Evolutionary conservation across 1,284 basidiomycete genomes (phyloP).

Genomic region (Trichosporon ovoides): DNA sequence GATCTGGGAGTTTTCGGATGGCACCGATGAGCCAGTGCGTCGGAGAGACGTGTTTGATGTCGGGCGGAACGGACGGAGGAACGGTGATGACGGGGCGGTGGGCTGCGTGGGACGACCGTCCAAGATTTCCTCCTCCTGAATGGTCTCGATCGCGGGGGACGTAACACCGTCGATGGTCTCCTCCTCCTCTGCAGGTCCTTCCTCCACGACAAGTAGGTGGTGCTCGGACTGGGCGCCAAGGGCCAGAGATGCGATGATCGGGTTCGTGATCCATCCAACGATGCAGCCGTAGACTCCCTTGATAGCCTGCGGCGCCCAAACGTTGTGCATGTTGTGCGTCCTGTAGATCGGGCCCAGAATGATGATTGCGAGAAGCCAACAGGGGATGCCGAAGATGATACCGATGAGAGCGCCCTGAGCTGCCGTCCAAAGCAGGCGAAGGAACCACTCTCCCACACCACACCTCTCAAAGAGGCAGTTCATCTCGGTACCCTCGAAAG

Average conservation of each 20-base stretch:
- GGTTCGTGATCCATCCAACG: constrained; percentile 48
- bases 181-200: constrained; percentile 13
- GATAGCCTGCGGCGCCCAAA: constrained; percentile 48
- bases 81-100: not conserved
- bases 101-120: not conserved
- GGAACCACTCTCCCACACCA: constrained; percentile 29
- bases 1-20: not conserved
- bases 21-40: not conserved
- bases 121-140: constrained; percentile 23
- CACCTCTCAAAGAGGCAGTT: constrained; percentile 38
- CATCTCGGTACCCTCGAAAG: constrained; percentile 48
- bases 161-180: not conserved
- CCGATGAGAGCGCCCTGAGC: constrained; percentile 45
- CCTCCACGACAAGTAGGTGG: constrained; percentile 39
- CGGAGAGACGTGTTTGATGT: not conserved
- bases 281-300: constrained; percentile 47
- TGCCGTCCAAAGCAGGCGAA: constrained; percentile 39
- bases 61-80: constrained; percentile 6
- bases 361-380: constrained; percentile 45
- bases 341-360: constrained; percentile 48
- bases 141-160: constrained; percentile 12
- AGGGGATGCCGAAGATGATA: constrained; percentile 45
- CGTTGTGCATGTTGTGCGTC: constrained; percentile 37
- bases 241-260: constrained; percentile 45
- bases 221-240: constrained; percentile 47